Evolutionary conservation across 2,329 filamentous ascomycete genomes (phyloP).

Genomic region (Arthrobotrys sinensis): DNA sequence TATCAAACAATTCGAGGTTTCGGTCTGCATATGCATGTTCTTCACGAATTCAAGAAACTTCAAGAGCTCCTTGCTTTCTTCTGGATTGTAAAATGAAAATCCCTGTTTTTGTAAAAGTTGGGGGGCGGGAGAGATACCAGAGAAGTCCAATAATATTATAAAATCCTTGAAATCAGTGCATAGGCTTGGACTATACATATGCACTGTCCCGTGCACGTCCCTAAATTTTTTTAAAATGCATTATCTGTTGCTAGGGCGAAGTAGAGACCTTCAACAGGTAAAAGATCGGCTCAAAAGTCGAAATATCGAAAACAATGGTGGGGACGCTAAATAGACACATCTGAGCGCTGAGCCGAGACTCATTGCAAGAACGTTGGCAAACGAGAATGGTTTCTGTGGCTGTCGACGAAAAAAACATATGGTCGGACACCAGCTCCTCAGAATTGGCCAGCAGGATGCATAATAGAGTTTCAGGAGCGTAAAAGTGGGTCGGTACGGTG

Average conservation of each 20-base stretch:
- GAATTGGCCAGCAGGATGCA: constrained; percentile 21
- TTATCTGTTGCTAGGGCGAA: neutral
- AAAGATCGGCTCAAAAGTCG: constrained; percentile 15
- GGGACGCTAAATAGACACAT: constrained; percentile 3
- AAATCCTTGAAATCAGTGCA: constrained; percentile 19
- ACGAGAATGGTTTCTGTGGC: neutral
- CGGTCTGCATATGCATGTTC: constrained; percentile 10
- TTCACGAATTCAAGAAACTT: constrained; percentile 4
- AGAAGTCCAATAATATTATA: constrained; percentile 6
- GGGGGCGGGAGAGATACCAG: neutral
- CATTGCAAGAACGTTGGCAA: neutral
- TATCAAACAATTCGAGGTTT: neutral
- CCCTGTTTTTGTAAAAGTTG: neutral
- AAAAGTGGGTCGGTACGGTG: constrained; percentile 29
- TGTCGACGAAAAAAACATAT: constrained; percentile 8
- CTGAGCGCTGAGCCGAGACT: constrained; percentile 18
- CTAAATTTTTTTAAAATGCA: constrained; percentile 22
- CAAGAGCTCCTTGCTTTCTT: neutral
- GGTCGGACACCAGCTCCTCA: constrained; percentile 15
- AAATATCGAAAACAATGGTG: constrained; percentile 19
- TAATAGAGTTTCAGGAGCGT: constrained; percentile 38
- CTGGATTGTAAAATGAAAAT: neutral
- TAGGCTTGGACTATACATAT: neutral
- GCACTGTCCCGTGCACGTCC: constrained; percentile 20
- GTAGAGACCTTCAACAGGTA: neutral